Evolutionary conservation across 2,329 filamentous ascomycete genomes (phyloP).

Genomic region (Aspergillus fumigatus): DNA sequence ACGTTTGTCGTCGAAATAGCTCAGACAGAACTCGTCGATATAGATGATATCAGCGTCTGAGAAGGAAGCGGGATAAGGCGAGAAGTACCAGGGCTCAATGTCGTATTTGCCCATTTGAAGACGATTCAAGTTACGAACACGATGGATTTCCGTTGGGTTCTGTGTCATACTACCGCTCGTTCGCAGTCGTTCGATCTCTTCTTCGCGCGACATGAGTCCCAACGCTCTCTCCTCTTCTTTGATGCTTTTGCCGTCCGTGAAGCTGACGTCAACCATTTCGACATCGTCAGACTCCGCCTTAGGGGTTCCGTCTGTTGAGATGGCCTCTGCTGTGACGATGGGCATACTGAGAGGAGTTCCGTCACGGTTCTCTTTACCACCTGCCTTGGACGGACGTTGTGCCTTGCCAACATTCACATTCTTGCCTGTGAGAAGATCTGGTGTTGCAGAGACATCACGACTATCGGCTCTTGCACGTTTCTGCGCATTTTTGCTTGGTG

Average conservation of each 20-base stretch:
- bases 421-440: conserved; percentile 47
- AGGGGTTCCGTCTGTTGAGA: conserved; percentile 38
- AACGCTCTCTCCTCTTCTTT: conserved; percentile 37
- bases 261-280: conserved; percentile 40
- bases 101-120: conserved; percentile 92
- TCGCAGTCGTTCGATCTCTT: conserved; percentile 93
- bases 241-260: conserved; percentile 24
- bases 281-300: conserved; percentile 38
- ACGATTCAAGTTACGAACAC: conserved; percentile 89
- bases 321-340: conserved; percentile 30
- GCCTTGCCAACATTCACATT: conserved; percentile 45
- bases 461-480: conserved; percentile 49
- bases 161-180: conserved; percentile 98
- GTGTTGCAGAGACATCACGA: conserved; percentile 54
- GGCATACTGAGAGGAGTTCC: conserved; percentile 32
- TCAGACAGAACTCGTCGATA: conserved; percentile 95
- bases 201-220: conserved; percentile 59
- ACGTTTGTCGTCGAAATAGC: conserved; percentile 79
- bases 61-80: conserved; percentile 87
- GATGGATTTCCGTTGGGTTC: conserved; percentile 92
- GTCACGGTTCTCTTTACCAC: conserved; percentile 57
- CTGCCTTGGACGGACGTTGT: conserved; percentile 51
- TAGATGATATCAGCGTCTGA: conserved; percentile 85
- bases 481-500: conserved; percentile 54
- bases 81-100: conserved; percentile 98